These are phyloP conservation scores for Seiridium cupressi DNA, from an alignment of 2,329 filamentous ascomycete genomes.

Conservation along the genomic window DNA sequence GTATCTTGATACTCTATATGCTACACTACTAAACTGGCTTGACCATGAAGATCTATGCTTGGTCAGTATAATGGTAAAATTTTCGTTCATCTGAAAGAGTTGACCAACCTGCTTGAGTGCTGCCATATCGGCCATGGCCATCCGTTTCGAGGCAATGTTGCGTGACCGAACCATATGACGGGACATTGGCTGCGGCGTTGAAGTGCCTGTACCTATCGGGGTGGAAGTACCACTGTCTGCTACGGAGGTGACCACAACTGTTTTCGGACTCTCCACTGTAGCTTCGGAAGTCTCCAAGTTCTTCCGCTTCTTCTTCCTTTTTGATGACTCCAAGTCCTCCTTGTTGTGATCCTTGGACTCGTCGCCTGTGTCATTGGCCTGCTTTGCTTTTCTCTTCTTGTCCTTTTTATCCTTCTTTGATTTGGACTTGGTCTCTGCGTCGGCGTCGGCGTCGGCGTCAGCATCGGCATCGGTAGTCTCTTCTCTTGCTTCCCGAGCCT, in stretches of 20 bases:
- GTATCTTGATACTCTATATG: conserved; percentile 3
- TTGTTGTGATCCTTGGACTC: not conserved
- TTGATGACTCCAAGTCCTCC: conserved; percentile 1
- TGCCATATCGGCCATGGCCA: conserved; percentile 76
- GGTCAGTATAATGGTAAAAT: conserved; percentile 14
- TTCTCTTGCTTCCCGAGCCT: conserved; percentile 9
- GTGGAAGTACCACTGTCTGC: conserved; percentile 33
- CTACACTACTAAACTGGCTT: conserved; percentile 23
- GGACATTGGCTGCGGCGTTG: conserved; percentile 47
- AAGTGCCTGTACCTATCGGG: conserved; percentile 40
- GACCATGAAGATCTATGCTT: conserved; percentile 29
- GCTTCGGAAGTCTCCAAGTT: conserved; percentile 33
- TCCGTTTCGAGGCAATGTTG: conserved; percentile 85
- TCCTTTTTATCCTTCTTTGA: conserved; percentile 22
- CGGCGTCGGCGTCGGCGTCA: conserved; percentile 25
- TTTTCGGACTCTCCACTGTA: conserved; percentile 18
- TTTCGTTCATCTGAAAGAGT: not conserved
- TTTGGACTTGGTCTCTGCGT: conserved; percentile 26
- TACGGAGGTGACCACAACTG: conserved; percentile 12
- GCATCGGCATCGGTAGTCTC: conserved; percentile 26
- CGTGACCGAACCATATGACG: conserved; percentile 75
- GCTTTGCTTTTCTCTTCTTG: conserved; percentile 3
- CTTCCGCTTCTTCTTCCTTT: conserved; percentile 48
- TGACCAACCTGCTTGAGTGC: conserved; percentile 77
- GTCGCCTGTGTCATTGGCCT: not conserved